Conservation (phyloP, 345 rosid genomes). For the Citrus sp. region DNA sequence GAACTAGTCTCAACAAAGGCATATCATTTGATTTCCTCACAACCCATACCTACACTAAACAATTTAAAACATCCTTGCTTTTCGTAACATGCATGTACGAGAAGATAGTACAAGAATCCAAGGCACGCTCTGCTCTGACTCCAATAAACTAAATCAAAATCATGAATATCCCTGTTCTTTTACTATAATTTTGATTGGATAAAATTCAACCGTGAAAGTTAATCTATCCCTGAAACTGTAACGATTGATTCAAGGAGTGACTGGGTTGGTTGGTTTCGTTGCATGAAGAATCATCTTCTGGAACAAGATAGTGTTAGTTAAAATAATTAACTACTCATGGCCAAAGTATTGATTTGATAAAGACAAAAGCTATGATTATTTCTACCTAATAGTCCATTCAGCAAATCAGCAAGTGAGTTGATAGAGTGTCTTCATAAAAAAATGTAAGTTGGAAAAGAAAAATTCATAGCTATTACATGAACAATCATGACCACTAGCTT, state of each 20-base stretch:
- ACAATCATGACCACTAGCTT: neutral
- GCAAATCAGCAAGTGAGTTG: neutral
- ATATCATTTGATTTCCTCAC: neutral
- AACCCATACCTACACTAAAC: neutral
- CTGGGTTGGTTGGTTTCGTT: neutral
- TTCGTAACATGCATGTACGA: neutral
- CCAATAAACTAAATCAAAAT: conserved; percentile 1
- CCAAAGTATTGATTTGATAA: neutral
- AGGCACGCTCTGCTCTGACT: neutral
- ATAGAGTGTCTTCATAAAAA: neutral
- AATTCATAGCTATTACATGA: neutral
- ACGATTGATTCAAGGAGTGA: neutral
- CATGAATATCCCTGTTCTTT: neutral
- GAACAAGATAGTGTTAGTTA: neutral
- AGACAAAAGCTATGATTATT: neutral
- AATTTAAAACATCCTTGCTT: neutral
- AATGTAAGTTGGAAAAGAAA: neutral
- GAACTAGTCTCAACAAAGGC: neutral
- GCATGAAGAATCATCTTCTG: neutral
- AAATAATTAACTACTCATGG: neutral
- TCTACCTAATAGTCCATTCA: neutral
- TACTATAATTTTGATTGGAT: neutral
- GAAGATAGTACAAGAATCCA: neutral
- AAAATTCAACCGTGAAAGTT: neutral
- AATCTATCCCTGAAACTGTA: neutral